A percentile compares a stretch with the other conserved stretches of the same genome.
These are phyloP conservation scores for Agaricus sinodeliciosus DNA, from an alignment of 768 basidiomycete species.

Conservation along the genomic window DNA sequence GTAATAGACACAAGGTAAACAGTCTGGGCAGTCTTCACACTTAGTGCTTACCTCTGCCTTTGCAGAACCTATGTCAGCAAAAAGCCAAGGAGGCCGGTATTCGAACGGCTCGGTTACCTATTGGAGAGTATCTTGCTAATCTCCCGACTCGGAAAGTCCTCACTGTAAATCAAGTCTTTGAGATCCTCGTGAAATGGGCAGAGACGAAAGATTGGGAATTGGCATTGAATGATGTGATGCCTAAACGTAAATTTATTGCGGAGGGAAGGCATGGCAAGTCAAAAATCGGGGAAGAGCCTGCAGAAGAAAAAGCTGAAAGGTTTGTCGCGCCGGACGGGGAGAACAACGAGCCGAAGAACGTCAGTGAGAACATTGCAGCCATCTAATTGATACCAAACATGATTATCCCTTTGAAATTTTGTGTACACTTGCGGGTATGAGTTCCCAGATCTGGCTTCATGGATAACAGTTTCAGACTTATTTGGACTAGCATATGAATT, in stretches of 20 bases:
- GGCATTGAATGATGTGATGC: conserved; percentile 85
- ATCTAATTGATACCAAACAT: no score
- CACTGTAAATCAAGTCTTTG: conserved; percentile 95
- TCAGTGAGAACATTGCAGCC: neutral
- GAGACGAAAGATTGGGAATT: conserved; percentile 80
- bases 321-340: neutral
- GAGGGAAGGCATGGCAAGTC: conserved; percentile 24
- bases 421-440: no score
- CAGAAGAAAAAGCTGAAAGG: neutral
- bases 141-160: conserved; percentile 90
- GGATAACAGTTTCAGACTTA: neutral
- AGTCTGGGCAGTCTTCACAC: conserved; percentile 1
- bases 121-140: conserved; percentile 82
- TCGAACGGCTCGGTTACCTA: conserved; percentile 86
- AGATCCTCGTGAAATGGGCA: conserved; percentile 89
- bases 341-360: neutral
- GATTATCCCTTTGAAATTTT: no score
- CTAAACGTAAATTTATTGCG: conserved; percentile 78
- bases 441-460: no score
- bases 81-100: conserved; percentile 74
- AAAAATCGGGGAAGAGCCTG: conserved; percentile 9
- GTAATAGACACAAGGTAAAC: conserved; percentile 87
- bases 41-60: conserved; percentile 3
- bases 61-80: conserved; percentile 80
- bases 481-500: neutral